phyloP scores from a whole-genome alignment of 179 eudicot genomes.

The Amaranthus tricolor region DNA sequence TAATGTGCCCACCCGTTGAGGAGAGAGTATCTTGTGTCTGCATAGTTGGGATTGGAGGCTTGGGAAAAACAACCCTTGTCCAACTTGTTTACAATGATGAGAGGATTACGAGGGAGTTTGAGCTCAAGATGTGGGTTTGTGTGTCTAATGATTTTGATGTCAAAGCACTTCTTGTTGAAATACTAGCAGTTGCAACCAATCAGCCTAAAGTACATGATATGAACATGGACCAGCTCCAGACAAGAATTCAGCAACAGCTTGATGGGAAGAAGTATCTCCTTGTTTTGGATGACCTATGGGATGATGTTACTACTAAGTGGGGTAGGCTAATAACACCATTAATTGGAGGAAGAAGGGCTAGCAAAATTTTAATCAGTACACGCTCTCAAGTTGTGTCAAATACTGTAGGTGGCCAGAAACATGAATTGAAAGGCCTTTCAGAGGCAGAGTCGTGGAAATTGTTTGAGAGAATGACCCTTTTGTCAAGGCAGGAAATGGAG shows the following conservation, averaged over 20 bases:
- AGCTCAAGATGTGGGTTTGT: conserved; percentile 26
- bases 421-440: conserved; percentile 9
- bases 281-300: conserved; percentile 24
- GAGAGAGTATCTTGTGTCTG: background rate
- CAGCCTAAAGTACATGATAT: too few relatives aligned
- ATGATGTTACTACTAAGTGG: conserved; percentile 1
- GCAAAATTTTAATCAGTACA: conserved; percentile 19
- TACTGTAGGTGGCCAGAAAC: background rate
- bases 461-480: conserved; percentile 6
- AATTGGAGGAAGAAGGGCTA: background rate
- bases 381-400: background rate
- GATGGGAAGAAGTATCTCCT: conserved; percentile 9
- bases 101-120: conserved; percentile 8
- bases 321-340: background rate
- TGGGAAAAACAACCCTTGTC: conserved; percentile 33
- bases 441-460: conserved; percentile 10
- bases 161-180: background rate
- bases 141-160: conserved; percentile 25
- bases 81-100: conserved; percentile 20
- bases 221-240: background rate
- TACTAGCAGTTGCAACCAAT: background rate
- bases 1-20: background rate
- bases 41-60: conserved; percentile 29
- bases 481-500: background rate
- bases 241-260: background rate